Percentiles rank a stretch among this genome's conserved stretches.
Evolutionary conservation across 768 basidiomycete genomes (phyloP).

Genomic region (Suillus tomentosus): DNA sequence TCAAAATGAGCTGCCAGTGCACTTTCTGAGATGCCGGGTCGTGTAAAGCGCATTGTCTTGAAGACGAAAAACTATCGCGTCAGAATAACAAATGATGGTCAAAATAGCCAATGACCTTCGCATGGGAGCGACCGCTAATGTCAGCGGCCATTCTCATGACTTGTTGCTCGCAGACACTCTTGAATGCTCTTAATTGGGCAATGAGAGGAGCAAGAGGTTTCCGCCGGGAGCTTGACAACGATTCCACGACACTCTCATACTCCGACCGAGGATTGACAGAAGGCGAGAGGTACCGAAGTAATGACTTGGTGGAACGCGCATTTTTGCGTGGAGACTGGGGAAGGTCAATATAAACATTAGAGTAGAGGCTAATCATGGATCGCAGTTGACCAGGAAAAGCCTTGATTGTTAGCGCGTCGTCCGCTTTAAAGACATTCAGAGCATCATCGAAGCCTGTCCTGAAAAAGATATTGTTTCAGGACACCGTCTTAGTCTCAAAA

Average conservation of each 20-base stretch:
- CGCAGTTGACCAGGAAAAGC: slow-evolving; percentile 60
- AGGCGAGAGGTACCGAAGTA: slow-evolving; percentile 53
- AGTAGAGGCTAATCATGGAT: slow-evolving; percentile 48
- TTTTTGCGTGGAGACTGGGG: slow-evolving; percentile 37
- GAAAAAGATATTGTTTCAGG: slow-evolving; percentile 14
- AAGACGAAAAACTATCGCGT: slow-evolving; percentile 4
- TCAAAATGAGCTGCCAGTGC: slow-evolving; percentile 84
- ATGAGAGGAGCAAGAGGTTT: slow-evolving; percentile 67
- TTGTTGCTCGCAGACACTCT: slow-evolving; percentile 74
- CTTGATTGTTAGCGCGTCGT: slow-evolving; percentile 64
- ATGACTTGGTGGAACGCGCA: slow-evolving; percentile 46
- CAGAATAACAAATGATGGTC: background rate
- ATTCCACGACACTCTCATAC: slow-evolving; percentile 57
- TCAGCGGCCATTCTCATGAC: slow-evolving; percentile 87
- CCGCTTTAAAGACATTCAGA: slow-evolving; percentile 71
- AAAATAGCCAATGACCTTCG: slow-evolving; percentile 56
- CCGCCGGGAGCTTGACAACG: slow-evolving; percentile 47
- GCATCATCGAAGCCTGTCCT: slow-evolving; percentile 72
- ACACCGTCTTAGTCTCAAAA: background rate
- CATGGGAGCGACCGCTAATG: slow-evolving; percentile 83
- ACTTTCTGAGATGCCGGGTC: slow-evolving; percentile 57
- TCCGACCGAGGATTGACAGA: slow-evolving; percentile 39
- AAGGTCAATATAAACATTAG: slow-evolving; percentile 55
- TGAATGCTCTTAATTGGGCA: slow-evolving; percentile 71
- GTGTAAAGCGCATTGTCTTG: slow-evolving; percentile 83